Evolutionary conservation across 2,329 filamentous ascomycete species (phyloP).

Genomic region (Aspergillus niger): DNA sequence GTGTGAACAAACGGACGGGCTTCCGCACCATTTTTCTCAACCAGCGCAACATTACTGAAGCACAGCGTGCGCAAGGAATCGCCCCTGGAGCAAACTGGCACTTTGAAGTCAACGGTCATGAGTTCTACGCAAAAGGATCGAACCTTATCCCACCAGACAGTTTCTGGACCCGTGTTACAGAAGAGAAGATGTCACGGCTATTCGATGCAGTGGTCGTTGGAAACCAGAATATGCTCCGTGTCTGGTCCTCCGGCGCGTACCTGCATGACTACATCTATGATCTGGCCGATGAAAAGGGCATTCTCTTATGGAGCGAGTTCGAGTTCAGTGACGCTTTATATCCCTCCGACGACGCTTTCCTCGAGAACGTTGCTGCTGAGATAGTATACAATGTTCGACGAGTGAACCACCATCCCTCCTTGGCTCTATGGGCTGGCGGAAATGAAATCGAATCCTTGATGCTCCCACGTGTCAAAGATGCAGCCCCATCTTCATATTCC

Average conservation of each 20-base stretch:
- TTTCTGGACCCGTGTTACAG: slow-evolving; percentile 64
- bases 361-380: slow-evolving; percentile 59
- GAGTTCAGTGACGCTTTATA: slow-evolving; percentile 64
- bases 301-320: slow-evolving; percentile 66
- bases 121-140: slow-evolving; percentile 66
- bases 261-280: slow-evolving; percentile 65
- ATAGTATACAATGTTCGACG: slow-evolving; percentile 63
- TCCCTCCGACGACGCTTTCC: slow-evolving; percentile 55
- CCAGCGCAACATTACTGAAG: slow-evolving; percentile 55
- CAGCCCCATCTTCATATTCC: slow-evolving; percentile 47
- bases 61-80: slow-evolving; percentile 57
- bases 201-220: slow-evolving; percentile 59
- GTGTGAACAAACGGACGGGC: slow-evolving; percentile 57
- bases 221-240: slow-evolving; percentile 66
- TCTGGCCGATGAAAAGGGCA: slow-evolving; percentile 61
- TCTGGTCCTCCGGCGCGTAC: slow-evolving; percentile 64
- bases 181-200: slow-evolving; percentile 53
- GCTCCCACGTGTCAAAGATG: slow-evolving; percentile 47
- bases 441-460: slow-evolving; percentile 64
- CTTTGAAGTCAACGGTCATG: slow-evolving; percentile 66
- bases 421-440: slow-evolving; percentile 58
- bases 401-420: slow-evolving; percentile 61
- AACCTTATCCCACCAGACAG: slow-evolving; percentile 65
- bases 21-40: slow-evolving; percentile 66
- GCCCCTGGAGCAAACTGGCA: slow-evolving; percentile 63